Evolutionary conservation across 192 early-diverging fungal species (phyloP).

Genomic region (Coemansia biformis): DNA sequence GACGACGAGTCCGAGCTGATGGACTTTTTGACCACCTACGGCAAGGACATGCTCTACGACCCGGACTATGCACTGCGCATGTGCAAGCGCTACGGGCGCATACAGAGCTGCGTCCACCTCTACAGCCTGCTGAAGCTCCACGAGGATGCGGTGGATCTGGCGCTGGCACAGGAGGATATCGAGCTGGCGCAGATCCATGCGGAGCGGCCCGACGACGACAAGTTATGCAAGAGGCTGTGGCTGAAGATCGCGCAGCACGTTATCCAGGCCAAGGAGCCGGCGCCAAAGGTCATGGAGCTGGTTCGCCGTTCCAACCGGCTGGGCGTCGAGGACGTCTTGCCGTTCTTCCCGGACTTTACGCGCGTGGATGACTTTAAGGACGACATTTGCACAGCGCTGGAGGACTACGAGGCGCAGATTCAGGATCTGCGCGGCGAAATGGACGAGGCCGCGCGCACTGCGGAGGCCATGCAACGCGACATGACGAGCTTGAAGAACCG

Average conservation of each 20-base stretch:
- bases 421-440: slow-evolving; percentile 84
- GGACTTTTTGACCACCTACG: slow-evolving; percentile 64
- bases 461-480: slow-evolving; percentile 88
- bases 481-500: slow-evolving; percentile 79
- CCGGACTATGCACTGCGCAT: slow-evolving; percentile 87
- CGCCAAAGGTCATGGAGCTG: slow-evolving; percentile 83
- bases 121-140: slow-evolving; percentile 82
- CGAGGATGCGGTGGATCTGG: slow-evolving; percentile 89
- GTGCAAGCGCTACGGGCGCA: slow-evolving; percentile 74
- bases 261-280: slow-evolving; percentile 76
- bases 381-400: slow-evolving; percentile 85
- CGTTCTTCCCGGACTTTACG: slow-evolving; percentile 96
- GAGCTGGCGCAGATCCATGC: slow-evolving; percentile 89
- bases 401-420: slow-evolving; percentile 89
- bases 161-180: slow-evolving; percentile 78
- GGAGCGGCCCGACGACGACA: slow-evolving; percentile 85
- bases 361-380: slow-evolving; percentile 97
- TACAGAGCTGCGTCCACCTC: slow-evolving; percentile 84
- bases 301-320: slow-evolving; percentile 68
- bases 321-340: slow-evolving; percentile 93
- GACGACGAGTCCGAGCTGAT: slow-evolving; percentile 67
- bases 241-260: slow-evolving; percentile 89
- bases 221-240: slow-evolving; percentile 84
- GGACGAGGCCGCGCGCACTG: slow-evolving; percentile 91
- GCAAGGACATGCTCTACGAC: slow-evolving; percentile 78